These are phyloP conservation scores for Warburgia ugandensis DNA, from an alignment of 164 flowering plant species.

Conservation along the genomic window DNA sequence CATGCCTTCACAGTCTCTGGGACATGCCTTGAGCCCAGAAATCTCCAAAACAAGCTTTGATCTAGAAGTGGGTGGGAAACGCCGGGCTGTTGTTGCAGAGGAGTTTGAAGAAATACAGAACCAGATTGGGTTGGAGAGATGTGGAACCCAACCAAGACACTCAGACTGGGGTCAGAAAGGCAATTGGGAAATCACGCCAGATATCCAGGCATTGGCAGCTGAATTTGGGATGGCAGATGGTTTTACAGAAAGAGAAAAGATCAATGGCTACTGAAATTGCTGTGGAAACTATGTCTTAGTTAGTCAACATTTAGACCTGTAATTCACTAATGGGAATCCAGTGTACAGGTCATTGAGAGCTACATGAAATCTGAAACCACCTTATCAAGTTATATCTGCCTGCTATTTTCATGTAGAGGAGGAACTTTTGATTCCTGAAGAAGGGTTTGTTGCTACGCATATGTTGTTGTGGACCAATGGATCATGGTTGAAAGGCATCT, in stretches of 20 bases:
- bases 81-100: conserved; percentile 47
- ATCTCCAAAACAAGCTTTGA: conserved; percentile 42
- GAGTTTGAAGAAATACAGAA: conserved; percentile 55
- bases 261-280: conserved; percentile 15
- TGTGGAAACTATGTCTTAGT: background rate
- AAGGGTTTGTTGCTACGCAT: background rate
- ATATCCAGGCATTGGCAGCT: conserved; percentile 24
- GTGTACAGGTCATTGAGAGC: background rate
- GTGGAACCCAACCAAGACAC: conserved; percentile 26
- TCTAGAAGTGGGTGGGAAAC: conserved; percentile 43
- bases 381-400: too few species aligned
- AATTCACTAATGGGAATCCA: background rate
- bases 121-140: conserved; percentile 47
- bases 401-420: too few species aligned
- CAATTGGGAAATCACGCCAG: conserved; percentile 49
- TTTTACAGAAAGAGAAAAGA: conserved; percentile 18
- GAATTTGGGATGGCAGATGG: conserved; percentile 24
- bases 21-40: conserved; percentile 33
- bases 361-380: background rate
- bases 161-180: conserved; percentile 25
- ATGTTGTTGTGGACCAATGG: conserved; percentile 1
- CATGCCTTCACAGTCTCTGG: conserved; percentile 15
- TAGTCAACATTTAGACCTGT: too few species aligned
- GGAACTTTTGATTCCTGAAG: background rate
- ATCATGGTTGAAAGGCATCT: background rate